These are phyloP conservation scores for Ustilago bromivora DNA, from an alignment of 1,284 basidiomycete genomes.

Conservation along the genomic window DNA sequence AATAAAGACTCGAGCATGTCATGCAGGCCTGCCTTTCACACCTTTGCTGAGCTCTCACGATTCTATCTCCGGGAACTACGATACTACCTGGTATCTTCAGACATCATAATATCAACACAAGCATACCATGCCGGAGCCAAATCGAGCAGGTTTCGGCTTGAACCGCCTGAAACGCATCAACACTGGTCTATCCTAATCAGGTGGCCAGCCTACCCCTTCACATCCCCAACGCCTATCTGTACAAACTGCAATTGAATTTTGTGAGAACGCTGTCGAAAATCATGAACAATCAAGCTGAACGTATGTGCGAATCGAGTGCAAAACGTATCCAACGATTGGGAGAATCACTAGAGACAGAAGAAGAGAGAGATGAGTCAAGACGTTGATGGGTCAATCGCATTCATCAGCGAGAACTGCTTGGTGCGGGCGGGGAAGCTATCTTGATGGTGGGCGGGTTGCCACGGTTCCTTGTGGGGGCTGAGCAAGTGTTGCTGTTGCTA, in stretches of 20 bases:
- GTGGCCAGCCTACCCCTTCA: conserved; percentile 30
- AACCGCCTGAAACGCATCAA: conserved; percentile 28
- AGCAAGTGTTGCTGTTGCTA: conserved; percentile 30
- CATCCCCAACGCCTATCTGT: conserved; percentile 39
- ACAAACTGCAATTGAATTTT: background rate
- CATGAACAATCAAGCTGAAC: background rate
- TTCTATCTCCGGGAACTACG: background rate
- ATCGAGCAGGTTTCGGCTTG: background rate
- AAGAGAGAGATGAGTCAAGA: background rate
- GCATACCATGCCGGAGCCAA: conserved; percentile 10
- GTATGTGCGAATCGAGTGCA: conserved; percentile 5
- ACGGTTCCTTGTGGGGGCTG: conserved; percentile 21
- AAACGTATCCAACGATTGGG: background rate
- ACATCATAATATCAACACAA: background rate
- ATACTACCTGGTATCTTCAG: background rate
- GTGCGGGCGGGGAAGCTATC: conserved; percentile 17
- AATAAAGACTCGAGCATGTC: conserved; percentile 1
- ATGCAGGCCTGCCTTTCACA: conserved; percentile 12
- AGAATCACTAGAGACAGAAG: conserved; percentile 1
- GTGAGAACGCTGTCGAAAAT: background rate
- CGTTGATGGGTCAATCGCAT: background rate
- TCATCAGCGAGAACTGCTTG: background rate
- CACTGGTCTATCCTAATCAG: conserved; percentile 20
- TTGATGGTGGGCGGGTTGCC: conserved; percentile 19
- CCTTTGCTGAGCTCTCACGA: background rate